Evolutionary conservation across 208 protist species (phyloP).

Genomic region (Leishmania lainsoni): DNA sequence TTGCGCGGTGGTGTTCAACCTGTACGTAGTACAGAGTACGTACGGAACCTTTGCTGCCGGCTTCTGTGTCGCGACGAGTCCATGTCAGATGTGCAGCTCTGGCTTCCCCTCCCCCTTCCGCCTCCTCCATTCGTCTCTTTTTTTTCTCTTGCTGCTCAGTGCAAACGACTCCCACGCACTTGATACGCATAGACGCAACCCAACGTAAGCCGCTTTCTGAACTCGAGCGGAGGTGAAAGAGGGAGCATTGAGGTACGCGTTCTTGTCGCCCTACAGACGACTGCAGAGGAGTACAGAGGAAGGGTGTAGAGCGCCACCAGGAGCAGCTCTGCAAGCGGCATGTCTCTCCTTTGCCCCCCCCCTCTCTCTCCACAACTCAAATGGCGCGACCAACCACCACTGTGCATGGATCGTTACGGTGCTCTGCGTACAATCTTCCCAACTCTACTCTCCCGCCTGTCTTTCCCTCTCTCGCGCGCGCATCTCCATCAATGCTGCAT

Average conservation of each 20-base stretch:
- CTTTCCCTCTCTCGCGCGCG: not conserved
- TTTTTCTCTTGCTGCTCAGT: not conserved
- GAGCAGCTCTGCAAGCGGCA: not conserved
- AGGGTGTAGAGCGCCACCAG: not conserved
- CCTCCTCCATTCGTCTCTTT: not conserved
- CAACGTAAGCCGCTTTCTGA: not conserved
- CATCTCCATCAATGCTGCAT: not conserved
- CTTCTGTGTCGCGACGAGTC: not conserved
- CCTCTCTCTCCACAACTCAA: not conserved
- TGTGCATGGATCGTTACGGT: not conserved
- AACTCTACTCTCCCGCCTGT: too few species aligned
- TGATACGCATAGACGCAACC: not conserved
- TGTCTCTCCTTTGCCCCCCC: not conserved
- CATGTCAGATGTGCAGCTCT: not conserved
- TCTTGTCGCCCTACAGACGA: not conserved
- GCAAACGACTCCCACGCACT: not conserved
- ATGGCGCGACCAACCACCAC: not conserved
- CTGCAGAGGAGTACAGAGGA: not conserved
- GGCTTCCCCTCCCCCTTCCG: not conserved
- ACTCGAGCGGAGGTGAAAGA: not conserved
- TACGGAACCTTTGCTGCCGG: not conserved
- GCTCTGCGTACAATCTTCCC: not conserved
- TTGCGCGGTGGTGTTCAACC: not conserved
- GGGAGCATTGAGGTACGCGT: not conserved
- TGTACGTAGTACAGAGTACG: not conserved